Evolutionary conservation across 495 filamentous ascomycete genomes (phyloP).

Genomic region (Aspergillus taichungensis): DNA sequence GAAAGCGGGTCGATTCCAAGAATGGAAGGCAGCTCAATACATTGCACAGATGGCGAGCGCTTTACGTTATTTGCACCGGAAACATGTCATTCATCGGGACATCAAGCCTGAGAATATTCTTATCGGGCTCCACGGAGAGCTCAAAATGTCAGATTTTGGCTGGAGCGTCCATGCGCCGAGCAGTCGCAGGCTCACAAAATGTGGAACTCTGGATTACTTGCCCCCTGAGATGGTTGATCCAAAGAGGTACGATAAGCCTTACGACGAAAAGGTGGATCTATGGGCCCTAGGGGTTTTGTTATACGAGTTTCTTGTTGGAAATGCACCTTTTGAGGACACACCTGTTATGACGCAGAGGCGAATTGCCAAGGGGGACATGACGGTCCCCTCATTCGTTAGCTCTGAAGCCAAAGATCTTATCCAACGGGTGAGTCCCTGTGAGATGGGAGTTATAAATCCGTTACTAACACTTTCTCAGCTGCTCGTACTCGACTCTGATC

Average conservation of each 20-base stretch:
- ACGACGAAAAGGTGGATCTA: constrained; percentile 86
- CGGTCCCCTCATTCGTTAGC: constrained; percentile 76
- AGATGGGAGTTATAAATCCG: neutral
- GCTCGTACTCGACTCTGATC: constrained; percentile 84
- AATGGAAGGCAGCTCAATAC: constrained; percentile 90
- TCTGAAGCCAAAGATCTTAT: constrained; percentile 84
- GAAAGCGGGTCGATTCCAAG: constrained; percentile 72
- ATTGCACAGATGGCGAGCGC: constrained; percentile 94
- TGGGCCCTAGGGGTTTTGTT: constrained; percentile 89
- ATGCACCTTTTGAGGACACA: constrained; percentile 90
- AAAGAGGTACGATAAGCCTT: constrained; percentile 66
- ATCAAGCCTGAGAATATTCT: constrained; percentile 99
- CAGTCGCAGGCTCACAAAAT: constrained; percentile 83
- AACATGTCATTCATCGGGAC: constrained; percentile 95
- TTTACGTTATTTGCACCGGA: constrained; percentile 81
- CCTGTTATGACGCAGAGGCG: constrained; percentile 84
- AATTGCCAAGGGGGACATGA: constrained; percentile 84
- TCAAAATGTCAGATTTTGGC: constrained; percentile 94
- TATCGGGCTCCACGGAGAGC: constrained; percentile 89
- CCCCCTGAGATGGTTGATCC: constrained; percentile 91
- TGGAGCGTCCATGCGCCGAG: constrained; percentile 98
- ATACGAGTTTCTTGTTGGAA: constrained; percentile 89
- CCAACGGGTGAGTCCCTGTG: constrained; percentile 52
- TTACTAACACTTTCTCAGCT: constrained; percentile 41
- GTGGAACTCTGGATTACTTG: constrained; percentile 92